Conservation (phyloP, 2,329 filamentous ascomycete species). For the Raffaelea arxii region DNA sequence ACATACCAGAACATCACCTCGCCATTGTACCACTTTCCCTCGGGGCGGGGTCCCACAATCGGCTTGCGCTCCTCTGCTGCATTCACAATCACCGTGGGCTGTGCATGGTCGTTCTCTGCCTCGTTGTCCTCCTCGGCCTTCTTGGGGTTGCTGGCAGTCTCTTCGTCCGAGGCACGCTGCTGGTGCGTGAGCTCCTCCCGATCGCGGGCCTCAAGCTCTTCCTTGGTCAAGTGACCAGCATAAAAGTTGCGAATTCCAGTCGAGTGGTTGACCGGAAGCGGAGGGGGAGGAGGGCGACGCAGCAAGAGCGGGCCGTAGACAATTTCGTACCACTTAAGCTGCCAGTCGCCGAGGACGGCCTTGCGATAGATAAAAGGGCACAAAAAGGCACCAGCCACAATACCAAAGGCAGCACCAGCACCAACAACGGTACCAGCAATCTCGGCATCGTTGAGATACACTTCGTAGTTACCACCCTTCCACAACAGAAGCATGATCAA, state of each 20-base stretch:
- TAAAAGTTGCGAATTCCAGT: constrained; percentile 44
- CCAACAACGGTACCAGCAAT: constrained; percentile 45
- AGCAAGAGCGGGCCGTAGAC: constrained; percentile 43
- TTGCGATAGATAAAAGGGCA: constrained; percentile 50
- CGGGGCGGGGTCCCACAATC: constrained; percentile 28
- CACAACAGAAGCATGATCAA: constrained; percentile 53
- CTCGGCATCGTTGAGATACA: constrained; percentile 37
- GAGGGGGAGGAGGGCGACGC: constrained; percentile 28
- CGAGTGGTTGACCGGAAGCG: constrained; percentile 30
- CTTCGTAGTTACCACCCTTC: constrained; percentile 35
- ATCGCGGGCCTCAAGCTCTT: constrained; percentile 36
- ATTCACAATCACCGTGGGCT: too few relatives aligned
- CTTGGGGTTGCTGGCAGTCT: neutral
- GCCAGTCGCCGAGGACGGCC: constrained; percentile 51
- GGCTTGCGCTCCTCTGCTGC: constrained; percentile 16
- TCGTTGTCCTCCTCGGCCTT: constrained; percentile 12
- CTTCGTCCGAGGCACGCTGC: constrained; percentile 9
- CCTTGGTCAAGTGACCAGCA: constrained; percentile 42
- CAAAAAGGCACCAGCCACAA: constrained; percentile 42
- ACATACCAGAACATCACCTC: constrained; percentile 32
- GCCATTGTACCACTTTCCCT: constrained; percentile 31
- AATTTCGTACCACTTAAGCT: constrained; percentile 46
- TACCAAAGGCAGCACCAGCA: constrained; percentile 37
- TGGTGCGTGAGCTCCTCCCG: constrained; percentile 15
- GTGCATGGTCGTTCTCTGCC: too few relatives aligned